These are phyloP conservation scores for Nephelium lappaceum DNA, from an alignment of 345 rosid species.

Conservation along the genomic window DNA sequence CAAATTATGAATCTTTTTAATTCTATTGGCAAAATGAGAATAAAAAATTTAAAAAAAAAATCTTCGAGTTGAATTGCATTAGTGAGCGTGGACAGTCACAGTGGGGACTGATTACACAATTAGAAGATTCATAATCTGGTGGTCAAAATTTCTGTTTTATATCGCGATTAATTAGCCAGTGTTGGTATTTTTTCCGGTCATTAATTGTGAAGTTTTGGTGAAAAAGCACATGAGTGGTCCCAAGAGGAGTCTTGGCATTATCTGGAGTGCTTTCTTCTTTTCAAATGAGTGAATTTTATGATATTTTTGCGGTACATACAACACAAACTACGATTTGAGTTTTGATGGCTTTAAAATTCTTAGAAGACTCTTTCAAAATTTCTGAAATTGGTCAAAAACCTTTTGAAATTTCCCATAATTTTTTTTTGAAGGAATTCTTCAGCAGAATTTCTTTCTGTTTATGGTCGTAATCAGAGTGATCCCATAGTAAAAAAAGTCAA, in stretches of 20 bases:
- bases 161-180: background rate
- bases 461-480: too few relatives aligned
- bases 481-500: too few relatives aligned
- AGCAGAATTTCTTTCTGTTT: too few relatives aligned
- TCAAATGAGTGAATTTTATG: too few relatives aligned
- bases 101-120: conserved; percentile 1
- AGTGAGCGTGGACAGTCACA: background rate
- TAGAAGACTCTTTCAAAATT: background rate
- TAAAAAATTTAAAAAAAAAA: background rate
- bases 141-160: background rate
- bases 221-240: background rate
- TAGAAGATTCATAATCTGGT: conserved; percentile 8
- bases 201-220: background rate
- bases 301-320: too few relatives aligned
- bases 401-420: too few relatives aligned
- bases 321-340: too few relatives aligned
- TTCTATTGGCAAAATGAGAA: background rate
- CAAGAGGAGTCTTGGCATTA: background rate
- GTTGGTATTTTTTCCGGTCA: background rate
- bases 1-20: background rate
- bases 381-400: too few relatives aligned
- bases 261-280: too few relatives aligned
- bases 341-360: too few relatives aligned
- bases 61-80: background rate
- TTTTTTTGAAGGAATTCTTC: too few relatives aligned